These are phyloP conservation scores for Trichoderma guizhouense DNA, from an alignment of 2,329 filamentous ascomycete genomes.

Conservation along the genomic window DNA sequence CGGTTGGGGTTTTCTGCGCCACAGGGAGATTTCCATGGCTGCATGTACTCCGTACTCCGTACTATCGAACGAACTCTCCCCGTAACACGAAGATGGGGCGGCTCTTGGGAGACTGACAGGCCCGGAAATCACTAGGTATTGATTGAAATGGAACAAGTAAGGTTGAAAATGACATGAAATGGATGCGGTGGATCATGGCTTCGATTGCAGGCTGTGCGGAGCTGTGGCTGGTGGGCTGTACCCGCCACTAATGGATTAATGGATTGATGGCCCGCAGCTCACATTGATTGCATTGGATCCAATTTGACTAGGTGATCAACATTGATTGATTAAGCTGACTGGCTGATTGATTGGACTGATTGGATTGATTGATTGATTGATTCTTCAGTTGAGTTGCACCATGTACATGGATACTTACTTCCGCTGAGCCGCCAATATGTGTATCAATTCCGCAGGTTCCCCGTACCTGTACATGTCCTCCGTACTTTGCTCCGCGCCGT, in stretches of 20 bases:
- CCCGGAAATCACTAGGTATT: not conserved
- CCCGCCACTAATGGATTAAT: not conserved
- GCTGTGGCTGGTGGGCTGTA: not conserved
- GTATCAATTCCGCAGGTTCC: not conserved
- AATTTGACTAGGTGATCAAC: not conserved
- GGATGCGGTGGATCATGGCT: not conserved
- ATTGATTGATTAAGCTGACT: not conserved
- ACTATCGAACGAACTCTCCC: not conserved
- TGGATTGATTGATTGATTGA: not conserved
- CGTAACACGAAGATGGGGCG: not conserved
- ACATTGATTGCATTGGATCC: not conserved
- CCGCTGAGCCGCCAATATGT: no score
- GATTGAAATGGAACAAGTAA: not conserved
- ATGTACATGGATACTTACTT: not conserved
- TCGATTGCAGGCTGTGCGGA: not conserved
- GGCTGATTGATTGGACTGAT: not conserved
- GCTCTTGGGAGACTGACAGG: not conserved
- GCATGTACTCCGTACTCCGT: not conserved
- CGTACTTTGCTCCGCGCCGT: not conserved
- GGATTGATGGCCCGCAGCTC: not conserved
- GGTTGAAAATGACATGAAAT: not conserved
- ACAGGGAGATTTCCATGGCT: not conserved
- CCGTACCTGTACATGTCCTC: not conserved
- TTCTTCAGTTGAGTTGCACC: no score
- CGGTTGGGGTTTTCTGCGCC: not conserved